These are phyloP conservation scores for Phialophora verrucosa DNA, from an alignment of 2,329 filamentous ascomycete genomes.

Conservation along the genomic window DNA sequence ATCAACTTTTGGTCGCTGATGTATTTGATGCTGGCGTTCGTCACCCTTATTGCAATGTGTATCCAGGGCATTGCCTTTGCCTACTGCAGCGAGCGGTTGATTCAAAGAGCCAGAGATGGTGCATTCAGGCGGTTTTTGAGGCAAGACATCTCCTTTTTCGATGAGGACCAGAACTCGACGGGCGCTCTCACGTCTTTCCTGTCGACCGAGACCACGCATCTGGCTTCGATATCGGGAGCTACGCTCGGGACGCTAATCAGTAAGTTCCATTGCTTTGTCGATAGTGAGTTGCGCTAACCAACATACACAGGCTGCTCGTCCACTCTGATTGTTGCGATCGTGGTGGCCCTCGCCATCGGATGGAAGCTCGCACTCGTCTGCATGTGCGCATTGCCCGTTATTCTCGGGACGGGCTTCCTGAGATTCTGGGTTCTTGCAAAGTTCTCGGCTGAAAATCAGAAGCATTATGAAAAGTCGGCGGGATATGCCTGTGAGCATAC, in stretches of 20 bases:
- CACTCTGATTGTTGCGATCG: slow-evolving; percentile 76
- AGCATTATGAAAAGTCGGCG: slow-evolving; percentile 78
- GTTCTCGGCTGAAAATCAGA: slow-evolving; percentile 79
- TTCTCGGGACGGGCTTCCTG: slow-evolving; percentile 82
- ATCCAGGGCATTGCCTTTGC: slow-evolving; percentile 77
- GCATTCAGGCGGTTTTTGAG: slow-evolving; percentile 88
- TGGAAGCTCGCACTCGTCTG: slow-evolving; percentile 90
- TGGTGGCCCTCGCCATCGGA: slow-evolving; percentile 73
- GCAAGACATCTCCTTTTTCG: slow-evolving; percentile 92
- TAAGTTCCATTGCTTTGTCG: slow-evolving; percentile 20
- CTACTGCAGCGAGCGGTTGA: slow-evolving; percentile 81
- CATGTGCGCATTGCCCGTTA: slow-evolving; percentile 75
- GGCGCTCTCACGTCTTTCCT: slow-evolving; percentile 88
- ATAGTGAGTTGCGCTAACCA: not conserved
- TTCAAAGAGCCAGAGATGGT: slow-evolving; percentile 79
- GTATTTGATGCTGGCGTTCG: slow-evolving; percentile 82
- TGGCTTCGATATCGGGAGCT: slow-evolving; percentile 84
- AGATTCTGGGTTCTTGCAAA: slow-evolving; percentile 82
- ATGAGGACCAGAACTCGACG: slow-evolving; percentile 84
- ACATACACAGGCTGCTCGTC: slow-evolving; percentile 61
- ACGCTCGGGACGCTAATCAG: slow-evolving; percentile 86
- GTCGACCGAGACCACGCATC: slow-evolving; percentile 85
- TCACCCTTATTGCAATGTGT: slow-evolving; percentile 72
- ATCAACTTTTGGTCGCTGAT: slow-evolving; percentile 87
- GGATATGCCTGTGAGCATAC: slow-evolving; percentile 92